Conservation (phyloP, 1,139 yeast genomes). For the Petasospora rhodanensis region DNA sequence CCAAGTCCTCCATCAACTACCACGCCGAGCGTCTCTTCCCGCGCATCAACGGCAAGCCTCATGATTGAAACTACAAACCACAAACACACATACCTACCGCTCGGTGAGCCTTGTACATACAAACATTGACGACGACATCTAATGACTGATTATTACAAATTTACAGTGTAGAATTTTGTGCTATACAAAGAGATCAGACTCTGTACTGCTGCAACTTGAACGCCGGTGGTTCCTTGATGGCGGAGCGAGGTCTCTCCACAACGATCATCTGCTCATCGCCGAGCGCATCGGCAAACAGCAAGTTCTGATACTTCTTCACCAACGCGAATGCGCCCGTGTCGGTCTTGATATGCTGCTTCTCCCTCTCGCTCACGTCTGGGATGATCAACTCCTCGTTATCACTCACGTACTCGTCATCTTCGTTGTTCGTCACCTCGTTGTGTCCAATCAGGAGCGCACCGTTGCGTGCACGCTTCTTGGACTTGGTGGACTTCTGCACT, state of each 20-base stretch:
- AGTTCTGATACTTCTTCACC: slow-evolving; percentile 71
- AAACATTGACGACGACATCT: no score
- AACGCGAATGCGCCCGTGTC: slow-evolving; percentile 58
- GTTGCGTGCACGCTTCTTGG: slow-evolving; percentile 57
- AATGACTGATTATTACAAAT: no score
- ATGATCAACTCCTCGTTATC: slow-evolving; percentile 34
- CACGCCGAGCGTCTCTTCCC: slow-evolving; percentile 81
- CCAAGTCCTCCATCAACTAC: slow-evolving; percentile 63
- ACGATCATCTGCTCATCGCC: slow-evolving; percentile 60
- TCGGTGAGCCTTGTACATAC: slow-evolving; percentile 5
- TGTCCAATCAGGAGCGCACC: slow-evolving; percentile 40
- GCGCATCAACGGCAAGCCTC: slow-evolving; percentile 70
- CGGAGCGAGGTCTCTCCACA: slow-evolving; percentile 71
- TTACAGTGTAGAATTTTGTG: no score
- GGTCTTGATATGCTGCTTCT: slow-evolving; percentile 30
- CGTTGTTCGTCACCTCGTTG: slow-evolving; percentile 31
- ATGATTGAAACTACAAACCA: slow-evolving; percentile 43
- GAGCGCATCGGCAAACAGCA: slow-evolving; percentile 58
- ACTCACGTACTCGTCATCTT: slow-evolving; percentile 28
- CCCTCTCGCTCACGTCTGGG: slow-evolving; percentile 26
- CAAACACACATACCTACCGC: neutral
- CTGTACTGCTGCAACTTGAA: slow-evolving; percentile 67
- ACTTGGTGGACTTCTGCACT: slow-evolving; percentile 27
- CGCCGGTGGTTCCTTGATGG: slow-evolving; percentile 64
- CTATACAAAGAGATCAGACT: no score